phyloP scores from a whole-genome alignment of 306 rosid genomes.

The Psophocarpus tetragonolobus region DNA sequence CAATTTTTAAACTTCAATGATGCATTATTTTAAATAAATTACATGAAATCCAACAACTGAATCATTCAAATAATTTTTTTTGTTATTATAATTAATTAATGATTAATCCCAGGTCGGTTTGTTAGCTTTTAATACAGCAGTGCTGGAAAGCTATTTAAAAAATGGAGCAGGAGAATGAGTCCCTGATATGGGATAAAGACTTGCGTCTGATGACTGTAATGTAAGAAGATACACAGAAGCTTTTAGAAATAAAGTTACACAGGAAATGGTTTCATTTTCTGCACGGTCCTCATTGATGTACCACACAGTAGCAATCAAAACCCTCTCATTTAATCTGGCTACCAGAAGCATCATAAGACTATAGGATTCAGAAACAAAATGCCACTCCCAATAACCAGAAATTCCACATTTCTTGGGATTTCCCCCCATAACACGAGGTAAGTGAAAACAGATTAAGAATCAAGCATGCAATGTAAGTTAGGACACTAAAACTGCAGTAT shows the following conservation, averaged over 20 bases:
- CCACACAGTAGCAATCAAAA: conserved; percentile 41
- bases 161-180: neutral
- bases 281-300: conserved; percentile 40
- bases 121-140: neutral
- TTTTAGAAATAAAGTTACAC: conserved; percentile 36
- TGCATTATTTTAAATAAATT: too few relatives aligned
- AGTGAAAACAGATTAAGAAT: neutral
- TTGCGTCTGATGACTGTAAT: neutral
- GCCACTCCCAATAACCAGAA: conserved; percentile 47
- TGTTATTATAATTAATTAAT: neutral
- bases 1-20: too few relatives aligned
- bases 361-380: conserved; percentile 21
- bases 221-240: conserved; percentile 3
- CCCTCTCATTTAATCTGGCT: conserved; percentile 43
- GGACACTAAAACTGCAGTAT: conserved; percentile 78
- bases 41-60: neutral
- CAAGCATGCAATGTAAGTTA: conserved; percentile 53
- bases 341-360: conserved; percentile 45
- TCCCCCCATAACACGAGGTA: neutral
- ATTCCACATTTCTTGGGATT: conserved; percentile 20
- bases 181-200: conserved; percentile 7
- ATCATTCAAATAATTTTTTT: neutral
- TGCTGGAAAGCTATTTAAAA: neutral
- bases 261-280: conserved; percentile 44
- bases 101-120: neutral